phyloP scores from a whole-genome alignment of 345 rosid genomes.

The Reutealis trisperma region DNA sequence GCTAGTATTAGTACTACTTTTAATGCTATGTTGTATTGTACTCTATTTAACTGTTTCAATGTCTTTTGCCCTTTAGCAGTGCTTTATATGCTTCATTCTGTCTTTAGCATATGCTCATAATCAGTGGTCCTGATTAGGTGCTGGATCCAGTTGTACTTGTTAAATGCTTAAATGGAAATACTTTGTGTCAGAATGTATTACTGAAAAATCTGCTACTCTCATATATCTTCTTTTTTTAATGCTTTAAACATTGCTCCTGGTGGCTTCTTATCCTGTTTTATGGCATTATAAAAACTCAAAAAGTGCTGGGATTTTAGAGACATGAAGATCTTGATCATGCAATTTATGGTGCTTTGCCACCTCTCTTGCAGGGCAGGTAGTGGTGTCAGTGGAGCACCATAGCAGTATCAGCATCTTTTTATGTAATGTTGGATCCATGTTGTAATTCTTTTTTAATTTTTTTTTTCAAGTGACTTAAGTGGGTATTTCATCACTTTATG shows the following conservation, averaged over 20 bases:
- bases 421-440: not conserved
- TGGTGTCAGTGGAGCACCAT: constrained; percentile 13
- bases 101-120: not conserved
- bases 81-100: constrained; percentile 1
- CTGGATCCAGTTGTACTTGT: not conserved
- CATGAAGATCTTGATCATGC: constrained; percentile 13
- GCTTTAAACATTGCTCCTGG: constrained; percentile 4
- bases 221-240: not conserved
- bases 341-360: not conserved
- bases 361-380: not conserved
- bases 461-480: not conserved
- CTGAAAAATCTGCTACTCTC: not conserved
- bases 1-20: not conserved
- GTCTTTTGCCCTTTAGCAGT: not conserved
- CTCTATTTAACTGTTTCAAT: not conserved
- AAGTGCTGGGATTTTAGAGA: constrained; percentile 16
- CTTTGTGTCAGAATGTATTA: not conserved
- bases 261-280: not conserved
- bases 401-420: not conserved
- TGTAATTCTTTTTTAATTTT: not conserved
- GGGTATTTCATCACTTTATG: constrained; percentile 10
- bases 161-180: not conserved
- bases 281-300: not conserved
- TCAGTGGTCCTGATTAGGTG: not conserved
- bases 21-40: constrained; percentile 12